phyloP scores from a whole-genome alignment of 75 land plant genomes.

The Cupressus sempervirens region DNA sequence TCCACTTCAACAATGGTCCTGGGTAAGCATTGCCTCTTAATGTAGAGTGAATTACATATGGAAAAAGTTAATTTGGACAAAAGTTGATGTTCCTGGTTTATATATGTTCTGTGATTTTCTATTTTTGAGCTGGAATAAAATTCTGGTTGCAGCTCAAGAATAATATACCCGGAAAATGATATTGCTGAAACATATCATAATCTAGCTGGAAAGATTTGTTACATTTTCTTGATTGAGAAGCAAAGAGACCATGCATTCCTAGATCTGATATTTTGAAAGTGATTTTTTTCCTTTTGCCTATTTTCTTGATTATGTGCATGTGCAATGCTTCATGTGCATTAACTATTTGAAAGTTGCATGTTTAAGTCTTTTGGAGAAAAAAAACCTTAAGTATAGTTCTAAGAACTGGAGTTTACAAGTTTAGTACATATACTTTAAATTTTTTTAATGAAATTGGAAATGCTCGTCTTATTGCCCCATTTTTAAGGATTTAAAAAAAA shows the following conservation, averaged over 20 bases:
- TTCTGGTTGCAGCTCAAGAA: slow-evolving; percentile 48
- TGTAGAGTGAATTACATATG: not conserved
- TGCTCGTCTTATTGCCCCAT: not conserved
- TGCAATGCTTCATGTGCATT: no score
- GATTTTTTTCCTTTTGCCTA: not conserved
- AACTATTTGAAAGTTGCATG: no score
- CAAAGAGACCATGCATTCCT: not conserved
- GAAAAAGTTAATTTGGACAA: slow-evolving; percentile 1
- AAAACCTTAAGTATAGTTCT: not conserved
- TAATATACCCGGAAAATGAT: slow-evolving; percentile 67
- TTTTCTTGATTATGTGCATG: not conserved
- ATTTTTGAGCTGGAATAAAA: not conserved
- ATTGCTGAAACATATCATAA: slow-evolving; percentile 63
- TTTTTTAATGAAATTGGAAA: not conserved
- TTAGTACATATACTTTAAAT: not conserved
- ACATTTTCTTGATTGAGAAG: slow-evolving; percentile 1
- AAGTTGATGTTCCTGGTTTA: slow-evolving; percentile 5
- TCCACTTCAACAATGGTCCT: no score
- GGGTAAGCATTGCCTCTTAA: slow-evolving; percentile 72
- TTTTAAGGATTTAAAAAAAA: no score
- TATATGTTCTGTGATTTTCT: slow-evolving; percentile 6
- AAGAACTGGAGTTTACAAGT: not conserved
- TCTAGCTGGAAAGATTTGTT: slow-evolving; percentile 64
- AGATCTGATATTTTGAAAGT: not conserved
- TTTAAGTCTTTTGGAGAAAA: not conserved